These are phyloP conservation scores for Amanita pallidorosea DNA, from an alignment of 768 basidiomycete species.

Conservation along the genomic window DNA sequence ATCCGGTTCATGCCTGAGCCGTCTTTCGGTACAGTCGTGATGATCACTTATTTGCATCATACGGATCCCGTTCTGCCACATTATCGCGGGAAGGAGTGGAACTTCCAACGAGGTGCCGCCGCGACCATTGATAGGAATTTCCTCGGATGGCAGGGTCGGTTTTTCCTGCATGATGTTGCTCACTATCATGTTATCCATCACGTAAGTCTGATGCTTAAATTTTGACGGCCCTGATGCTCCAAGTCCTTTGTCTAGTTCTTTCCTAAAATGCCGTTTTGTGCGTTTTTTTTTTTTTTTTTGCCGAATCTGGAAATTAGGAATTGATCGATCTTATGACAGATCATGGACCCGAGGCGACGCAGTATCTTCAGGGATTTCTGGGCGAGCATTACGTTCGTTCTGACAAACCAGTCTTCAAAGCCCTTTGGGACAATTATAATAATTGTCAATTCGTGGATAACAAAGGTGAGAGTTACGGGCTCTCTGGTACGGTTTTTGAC, in stretches of 20 bases:
- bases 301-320: not conserved
- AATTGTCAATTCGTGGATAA: conserved; percentile 50
- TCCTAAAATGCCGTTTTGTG: conserved; percentile 50
- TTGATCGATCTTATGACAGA: conserved; percentile 18
- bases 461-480: conserved; percentile 22
- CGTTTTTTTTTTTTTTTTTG: conserved; percentile 13
- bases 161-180: conserved; percentile 58
- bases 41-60: conserved; percentile 57
- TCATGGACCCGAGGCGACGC: conserved; percentile 40
- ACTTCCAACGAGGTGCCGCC: conserved; percentile 50
- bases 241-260: conserved; percentile 34
- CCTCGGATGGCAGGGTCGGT: conserved; percentile 54
- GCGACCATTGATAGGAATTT: conserved; percentile 49
- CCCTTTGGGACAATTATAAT: conserved; percentile 46
- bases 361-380: conserved; percentile 36
- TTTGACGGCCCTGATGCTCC: not conserved
- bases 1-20: not conserved
- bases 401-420: conserved; percentile 28
- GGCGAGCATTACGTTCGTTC: conserved; percentile 38
- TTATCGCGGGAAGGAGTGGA: conserved; percentile 48
- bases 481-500: not conserved
- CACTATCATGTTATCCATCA: conserved; percentile 59
- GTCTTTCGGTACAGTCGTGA: conserved; percentile 23
- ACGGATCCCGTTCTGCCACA: conserved; percentile 49
- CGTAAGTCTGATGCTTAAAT: conserved; percentile 18